Evolutionary conservation across 2,329 filamentous ascomycete genomes (phyloP), one percentile per base, ranked within the genome.

Genomic region (Coniochaeta prunicola): DNA sequence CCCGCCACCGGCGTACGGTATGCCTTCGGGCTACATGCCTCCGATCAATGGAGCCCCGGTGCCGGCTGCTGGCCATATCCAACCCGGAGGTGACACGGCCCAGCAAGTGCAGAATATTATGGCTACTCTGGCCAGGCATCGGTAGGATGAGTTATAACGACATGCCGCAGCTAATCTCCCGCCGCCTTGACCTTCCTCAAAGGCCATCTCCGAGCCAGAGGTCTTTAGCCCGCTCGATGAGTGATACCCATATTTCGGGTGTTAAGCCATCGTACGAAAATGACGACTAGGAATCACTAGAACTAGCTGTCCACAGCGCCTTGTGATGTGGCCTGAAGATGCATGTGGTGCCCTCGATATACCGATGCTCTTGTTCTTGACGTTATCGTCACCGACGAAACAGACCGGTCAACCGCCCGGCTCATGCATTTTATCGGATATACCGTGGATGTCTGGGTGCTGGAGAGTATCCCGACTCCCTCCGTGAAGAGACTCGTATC

Each of bases 81-180:
- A 30, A 12, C 53, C 30, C n/a, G 19, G 57, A 21, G 40, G 53
- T 1, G 63, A 65, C 36, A 58, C 64, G 4, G 63, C 64, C 19
- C 62, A 63, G 58, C 65, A 66, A 17, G 62, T 67, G 21, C 65
- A 66, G 60, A 62, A 57, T 10, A 67, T 67, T 48, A 65, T 67
- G 53, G 64, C 33, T 42, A 26, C 54, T 26, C 36, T 56, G 31
- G 28, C 54, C 42, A 38, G 34, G 36, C 31, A 56, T 21, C 33
- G 54, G 24, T 42, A 56, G 54, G 3, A 7, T 30, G 45, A 26
- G 21, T 50, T 15, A 12, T 12, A 50, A 50, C 19, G 9, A 10
- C n/a, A 48, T 9, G 17, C 19, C 10, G 24, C n/a, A 50, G 24
- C 4, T 38, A 50, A 21, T 7, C 10, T 15, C 4, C 6, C 5